These are phyloP conservation scores for Trichoderma reesei DNA, from an alignment of 495 filamentous ascomycete species.

Conservation along the genomic window DNA sequence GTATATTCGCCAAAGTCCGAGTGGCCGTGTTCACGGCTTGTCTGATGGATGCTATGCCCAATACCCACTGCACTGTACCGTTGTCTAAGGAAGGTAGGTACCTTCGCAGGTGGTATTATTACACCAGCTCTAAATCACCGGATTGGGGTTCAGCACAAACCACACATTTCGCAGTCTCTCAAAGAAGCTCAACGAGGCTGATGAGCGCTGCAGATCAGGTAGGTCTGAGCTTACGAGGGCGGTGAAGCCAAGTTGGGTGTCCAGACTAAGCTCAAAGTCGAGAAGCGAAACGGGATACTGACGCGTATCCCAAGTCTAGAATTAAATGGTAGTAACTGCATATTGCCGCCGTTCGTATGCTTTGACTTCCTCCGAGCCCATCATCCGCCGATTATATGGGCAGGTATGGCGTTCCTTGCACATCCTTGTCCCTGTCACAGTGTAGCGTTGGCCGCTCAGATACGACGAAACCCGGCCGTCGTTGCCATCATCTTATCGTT, in stretches of 20 bases:
- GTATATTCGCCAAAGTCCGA: no score
- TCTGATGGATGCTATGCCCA: no score
- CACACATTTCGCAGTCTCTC: background rate
- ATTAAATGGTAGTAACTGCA: conserved; percentile 4
- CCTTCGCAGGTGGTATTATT: no score
- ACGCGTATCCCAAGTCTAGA: conserved; percentile 4
- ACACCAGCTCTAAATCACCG: no score
- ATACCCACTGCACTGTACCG: no score
- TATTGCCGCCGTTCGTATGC: background rate
- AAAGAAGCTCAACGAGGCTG: no score
- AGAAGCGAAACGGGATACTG: conserved; percentile 3
- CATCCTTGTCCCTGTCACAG: background rate
- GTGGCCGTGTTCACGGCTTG: no score
- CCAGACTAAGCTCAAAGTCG: background rate
- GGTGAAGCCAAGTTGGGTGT: background rate
- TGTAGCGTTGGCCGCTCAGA: background rate
- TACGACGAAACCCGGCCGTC: background rate
- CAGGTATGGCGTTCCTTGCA: background rate
- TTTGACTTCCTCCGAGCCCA: background rate
- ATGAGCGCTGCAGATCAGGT: background rate
- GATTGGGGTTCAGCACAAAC: no score
- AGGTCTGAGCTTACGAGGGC: background rate
- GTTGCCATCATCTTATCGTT: conserved; percentile 1
- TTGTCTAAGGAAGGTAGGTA: no score
- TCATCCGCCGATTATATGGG: background rate